phyloP scores from a whole-genome alignment of 2,329 filamentous ascomycete species.

The Pseudocercospora macadamiae region DNA sequence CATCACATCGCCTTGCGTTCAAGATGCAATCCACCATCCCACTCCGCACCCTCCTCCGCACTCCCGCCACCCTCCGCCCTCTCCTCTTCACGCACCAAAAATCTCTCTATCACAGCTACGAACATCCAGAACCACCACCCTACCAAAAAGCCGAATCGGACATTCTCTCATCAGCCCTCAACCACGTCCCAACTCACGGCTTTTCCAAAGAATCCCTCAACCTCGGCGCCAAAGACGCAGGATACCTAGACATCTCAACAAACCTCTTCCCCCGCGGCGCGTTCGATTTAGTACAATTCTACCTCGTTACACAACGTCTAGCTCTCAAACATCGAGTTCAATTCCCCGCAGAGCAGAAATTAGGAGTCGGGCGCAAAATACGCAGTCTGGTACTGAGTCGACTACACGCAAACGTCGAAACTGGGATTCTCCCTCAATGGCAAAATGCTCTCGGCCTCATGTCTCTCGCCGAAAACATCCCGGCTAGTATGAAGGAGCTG shows the following conservation, averaged over 20 bases:
- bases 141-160: conserved; percentile 71
- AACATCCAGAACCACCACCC: conserved; percentile 64
- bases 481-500: conserved; percentile 76
- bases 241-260: conserved; percentile 83
- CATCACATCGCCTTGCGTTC: too few relatives aligned
- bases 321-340: conserved; percentile 57
- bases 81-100: conserved; percentile 27
- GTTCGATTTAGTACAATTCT: conserved; percentile 80
- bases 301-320: conserved; percentile 69
- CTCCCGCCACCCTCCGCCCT: conserved; percentile 30
- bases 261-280: conserved; percentile 78
- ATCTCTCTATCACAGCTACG: conserved; percentile 70
- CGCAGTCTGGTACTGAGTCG: conserved; percentile 74
- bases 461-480: conserved; percentile 79
- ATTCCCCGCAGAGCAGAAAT: conserved; percentile 37
- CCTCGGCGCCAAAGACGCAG: conserved; percentile 78
- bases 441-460: conserved; percentile 91
- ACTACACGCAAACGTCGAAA: conserved; percentile 69
- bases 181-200: conserved; percentile 77
- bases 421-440: conserved; percentile 70
- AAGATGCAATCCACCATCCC: conserved; percentile 19
- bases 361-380: conserved; percentile 60
- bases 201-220: conserved; percentile 76
- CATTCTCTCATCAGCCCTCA: conserved; percentile 80
- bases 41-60: conserved; percentile 33